phyloP scores from a whole-genome alignment of 2,329 filamentous ascomycete genomes.

The Rutstroemia sp. region DNA sequence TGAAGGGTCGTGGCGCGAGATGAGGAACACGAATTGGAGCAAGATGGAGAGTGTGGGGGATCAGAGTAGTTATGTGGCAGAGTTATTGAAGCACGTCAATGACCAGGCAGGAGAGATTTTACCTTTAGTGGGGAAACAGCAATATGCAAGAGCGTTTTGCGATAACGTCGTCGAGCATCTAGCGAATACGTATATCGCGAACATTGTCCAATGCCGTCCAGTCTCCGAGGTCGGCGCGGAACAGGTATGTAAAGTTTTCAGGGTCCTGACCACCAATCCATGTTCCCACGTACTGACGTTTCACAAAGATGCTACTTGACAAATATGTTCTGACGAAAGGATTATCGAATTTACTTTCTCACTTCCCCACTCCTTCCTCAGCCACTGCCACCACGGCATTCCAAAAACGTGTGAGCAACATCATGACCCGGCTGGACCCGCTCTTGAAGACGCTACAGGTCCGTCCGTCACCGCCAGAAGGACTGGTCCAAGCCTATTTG shows the following conservation, averaged over 20 bases:
- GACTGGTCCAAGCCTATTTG: constrained; percentile 91
- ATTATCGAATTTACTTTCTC: constrained; percentile 61
- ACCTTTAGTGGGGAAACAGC: constrained; percentile 73
- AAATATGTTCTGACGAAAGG: constrained; percentile 83
- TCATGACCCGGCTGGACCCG: constrained; percentile 81
- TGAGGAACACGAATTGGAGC: constrained; percentile 93
- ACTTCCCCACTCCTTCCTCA: constrained; percentile 32
- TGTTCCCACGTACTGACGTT: constrained; percentile 18
- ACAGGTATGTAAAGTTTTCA: constrained; percentile 48
- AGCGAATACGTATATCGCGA: constrained; percentile 69
- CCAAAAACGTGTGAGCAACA: constrained; percentile 76
- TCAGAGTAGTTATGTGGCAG: constrained; percentile 84
- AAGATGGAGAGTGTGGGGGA: constrained; percentile 90
- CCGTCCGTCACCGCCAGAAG: constrained; percentile 82
- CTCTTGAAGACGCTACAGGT: constrained; percentile 96
- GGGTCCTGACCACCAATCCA: neutral
- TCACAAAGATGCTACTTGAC: constrained; percentile 78
- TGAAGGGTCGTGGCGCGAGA: constrained; percentile 88
- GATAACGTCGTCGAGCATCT: constrained; percentile 92
- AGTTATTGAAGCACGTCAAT: constrained; percentile 69
- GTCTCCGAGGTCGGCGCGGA: constrained; percentile 92
- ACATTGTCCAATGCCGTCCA: constrained; percentile 81
- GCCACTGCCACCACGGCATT: constrained; percentile 46
- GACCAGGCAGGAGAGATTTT: constrained; percentile 67
- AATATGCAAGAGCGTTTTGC: constrained; percentile 90